These are phyloP conservation scores for Phytopythium mirpurense DNA, from an alignment of 352 stramenopile genomes.

Conservation along the genomic window DNA sequence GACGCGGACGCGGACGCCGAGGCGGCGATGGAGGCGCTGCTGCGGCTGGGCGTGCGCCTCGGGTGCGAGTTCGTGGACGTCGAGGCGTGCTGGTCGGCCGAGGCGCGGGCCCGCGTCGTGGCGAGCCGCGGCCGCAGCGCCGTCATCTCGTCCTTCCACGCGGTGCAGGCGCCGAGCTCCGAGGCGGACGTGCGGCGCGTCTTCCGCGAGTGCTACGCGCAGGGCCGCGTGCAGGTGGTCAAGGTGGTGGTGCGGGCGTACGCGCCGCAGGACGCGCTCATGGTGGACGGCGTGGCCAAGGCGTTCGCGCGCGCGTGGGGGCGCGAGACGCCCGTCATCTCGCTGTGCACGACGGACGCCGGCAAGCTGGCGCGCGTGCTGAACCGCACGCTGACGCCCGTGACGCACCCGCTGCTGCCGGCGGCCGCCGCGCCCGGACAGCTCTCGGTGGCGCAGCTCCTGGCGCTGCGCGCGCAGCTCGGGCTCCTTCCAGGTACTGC, in stretches of 20 bases:
- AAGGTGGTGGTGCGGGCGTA: slow-evolving; percentile 90
- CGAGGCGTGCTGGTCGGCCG: slow-evolving; percentile 84
- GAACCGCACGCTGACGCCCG: slow-evolving; percentile 94
- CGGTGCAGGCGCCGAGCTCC: slow-evolving; percentile 44
- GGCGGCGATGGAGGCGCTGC: slow-evolving; percentile 81
- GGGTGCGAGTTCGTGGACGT: slow-evolving; percentile 97
- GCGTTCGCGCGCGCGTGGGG: slow-evolving; percentile 45
- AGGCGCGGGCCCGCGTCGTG: slow-evolving; percentile 59
- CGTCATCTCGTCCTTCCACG: slow-evolving; percentile 79
- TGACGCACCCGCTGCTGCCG: slow-evolving; percentile 92
- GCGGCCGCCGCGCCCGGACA: slow-evolving; percentile 94
- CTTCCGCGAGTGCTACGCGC: slow-evolving; percentile 67
- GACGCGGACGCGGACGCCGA: too few relatives aligned
- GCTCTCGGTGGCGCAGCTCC: slow-evolving; percentile 93
- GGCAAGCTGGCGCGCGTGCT: slow-evolving; percentile 93
- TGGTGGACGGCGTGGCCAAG: slow-evolving; percentile 65
- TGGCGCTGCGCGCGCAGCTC: slow-evolving; percentile 78
- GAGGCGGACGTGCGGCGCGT: slow-evolving; percentile 43
- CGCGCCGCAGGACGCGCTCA: slow-evolving; percentile 80
- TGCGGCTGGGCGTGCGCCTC: slow-evolving; percentile 88
- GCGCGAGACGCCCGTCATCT: slow-evolving; percentile 91
- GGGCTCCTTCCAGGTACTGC: slow-evolving; percentile 72
- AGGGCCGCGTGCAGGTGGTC: slow-evolving; percentile 79
- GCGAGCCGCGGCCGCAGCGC: slow-evolving; percentile 34
- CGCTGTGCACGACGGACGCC: slow-evolving; percentile 89